Conservation (phyloP, 2,329 filamentous ascomycete genomes). For the Cryphonectria nitschkei region DNA sequence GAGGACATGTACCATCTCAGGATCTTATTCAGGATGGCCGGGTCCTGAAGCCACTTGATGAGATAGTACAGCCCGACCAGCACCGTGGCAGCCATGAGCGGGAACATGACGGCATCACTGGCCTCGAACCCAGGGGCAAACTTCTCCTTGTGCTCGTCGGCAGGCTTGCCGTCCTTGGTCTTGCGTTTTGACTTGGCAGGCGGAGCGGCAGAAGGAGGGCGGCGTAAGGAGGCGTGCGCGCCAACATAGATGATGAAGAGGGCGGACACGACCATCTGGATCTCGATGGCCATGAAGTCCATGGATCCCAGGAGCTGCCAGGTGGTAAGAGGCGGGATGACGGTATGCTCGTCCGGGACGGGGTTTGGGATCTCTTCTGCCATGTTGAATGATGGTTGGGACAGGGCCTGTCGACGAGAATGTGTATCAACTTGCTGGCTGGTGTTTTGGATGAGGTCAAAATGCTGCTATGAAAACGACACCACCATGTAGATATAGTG, state of each 20-base stretch:
- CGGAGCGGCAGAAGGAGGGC: conserved; percentile 77
- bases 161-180: conserved; percentile 36
- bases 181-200: conserved; percentile 47
- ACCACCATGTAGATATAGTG: no score
- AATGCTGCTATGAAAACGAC: no score
- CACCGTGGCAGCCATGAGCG: conserved; percentile 72
- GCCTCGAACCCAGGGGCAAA: conserved; percentile 67
- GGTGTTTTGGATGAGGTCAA: no score
- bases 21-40: conserved; percentile 78
- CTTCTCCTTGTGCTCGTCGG: conserved; percentile 55
- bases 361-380: conserved; percentile 15
- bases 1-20: conserved; percentile 82
- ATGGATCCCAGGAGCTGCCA: conserved; percentile 20
- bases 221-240: conserved; percentile 80
- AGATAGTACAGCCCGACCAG: conserved; percentile 80
- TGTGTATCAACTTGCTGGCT: not conserved
- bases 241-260: conserved; percentile 83
- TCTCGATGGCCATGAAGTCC: conserved; percentile 50
- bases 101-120: conserved; percentile 83
- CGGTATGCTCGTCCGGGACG: conserved; percentile 18
- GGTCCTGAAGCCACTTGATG: conserved; percentile 86
- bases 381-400: conserved; percentile 13
- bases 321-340: conserved; percentile 10
- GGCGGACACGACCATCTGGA: conserved; percentile 63
- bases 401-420: not conserved